Percentiles rank a stretch among this genome's conserved stretches.
Conservation (phyloP, 371 early-diverging fungal species). For the Mortierella sp. region DNA sequence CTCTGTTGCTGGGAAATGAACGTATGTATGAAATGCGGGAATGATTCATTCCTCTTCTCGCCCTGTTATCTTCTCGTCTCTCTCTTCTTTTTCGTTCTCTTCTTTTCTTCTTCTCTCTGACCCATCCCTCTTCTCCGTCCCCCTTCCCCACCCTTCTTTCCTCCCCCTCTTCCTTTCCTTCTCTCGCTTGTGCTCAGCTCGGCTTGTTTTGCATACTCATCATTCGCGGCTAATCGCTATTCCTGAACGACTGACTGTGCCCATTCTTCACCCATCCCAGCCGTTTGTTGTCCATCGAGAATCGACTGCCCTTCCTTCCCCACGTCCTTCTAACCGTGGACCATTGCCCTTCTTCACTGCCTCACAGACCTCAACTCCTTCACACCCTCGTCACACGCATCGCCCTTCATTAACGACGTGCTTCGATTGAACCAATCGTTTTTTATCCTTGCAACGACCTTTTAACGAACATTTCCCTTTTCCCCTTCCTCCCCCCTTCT, state of each 20-base stretch:
- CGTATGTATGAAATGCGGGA: not conserved
- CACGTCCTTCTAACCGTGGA: not conserved
- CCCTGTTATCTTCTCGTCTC: not conserved
- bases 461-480: not conserved
- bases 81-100: slow-evolving; percentile 1
- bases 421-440: not conserved
- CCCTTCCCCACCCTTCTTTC: slow-evolving; percentile 1
- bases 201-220: no score
- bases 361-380: not conserved
- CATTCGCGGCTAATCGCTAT: no score
- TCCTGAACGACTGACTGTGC: no score
- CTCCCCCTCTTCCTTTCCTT: no score
- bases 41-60: not conserved
- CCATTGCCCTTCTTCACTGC: not conserved
- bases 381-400: not conserved
- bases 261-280: no score
- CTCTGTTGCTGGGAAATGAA: not conserved
- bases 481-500: not conserved
- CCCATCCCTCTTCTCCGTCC: slow-evolving; percentile 9
- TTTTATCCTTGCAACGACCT: not conserved
- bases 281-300: no score
- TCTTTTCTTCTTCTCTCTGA: not conserved
- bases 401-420: not conserved
- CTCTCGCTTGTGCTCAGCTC: no score
- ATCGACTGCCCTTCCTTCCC: no score